Base-by-base conservation (phyloP, 2,329 filamentous ascomycete genomes). In the Beauveria varroae region DNA sequence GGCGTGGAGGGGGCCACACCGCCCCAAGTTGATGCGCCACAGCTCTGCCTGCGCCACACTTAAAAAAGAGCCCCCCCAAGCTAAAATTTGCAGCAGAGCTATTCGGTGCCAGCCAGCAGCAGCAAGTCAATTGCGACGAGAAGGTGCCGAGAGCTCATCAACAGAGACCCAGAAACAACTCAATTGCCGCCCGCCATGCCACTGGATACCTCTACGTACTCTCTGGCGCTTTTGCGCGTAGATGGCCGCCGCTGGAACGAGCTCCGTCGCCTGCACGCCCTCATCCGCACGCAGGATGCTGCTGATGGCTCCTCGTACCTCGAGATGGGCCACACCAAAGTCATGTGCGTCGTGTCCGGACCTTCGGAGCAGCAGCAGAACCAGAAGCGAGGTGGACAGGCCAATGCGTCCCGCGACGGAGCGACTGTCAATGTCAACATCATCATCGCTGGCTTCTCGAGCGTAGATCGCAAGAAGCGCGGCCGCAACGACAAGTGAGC, bases 181-280 rank as follows among this genome's bases (percentile, higher is more conserved):
- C 34, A 37, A 37, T 37, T 37, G 34, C 12, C 34, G 34, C 34
- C 5, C 12, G 34, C 14, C 16, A 97, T 97, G 93, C 93, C 93
- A 62, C 90, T 98, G 73, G 93, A 97, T 76, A 96, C 92, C 8
- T 93, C 91, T 14, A 92, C 90, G 57, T 98, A 97, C 80, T 86
- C 86, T 55, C 85, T 97, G 64, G 92, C 91, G 64, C 88, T 95
- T 59, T 82, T 93, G 64, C 88, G 89, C 70, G 86, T 91, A 66
- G 93, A 89, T 71, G 89, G 90, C 64, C 87, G 95, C 64, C 87
- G 95, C 68, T 99, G 95, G 95, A 98, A 99, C 78, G 95, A 99
- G 75, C 85, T 99, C 44, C 91, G 95, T 30, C 87, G 91, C 8
- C 83, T 96, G 56, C 86, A 91, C 71, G 93, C 90, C 53, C 90